Evolutionary conservation across 345 rosid species (phyloP).

Genomic region (Citrus mangshanensis): DNA sequence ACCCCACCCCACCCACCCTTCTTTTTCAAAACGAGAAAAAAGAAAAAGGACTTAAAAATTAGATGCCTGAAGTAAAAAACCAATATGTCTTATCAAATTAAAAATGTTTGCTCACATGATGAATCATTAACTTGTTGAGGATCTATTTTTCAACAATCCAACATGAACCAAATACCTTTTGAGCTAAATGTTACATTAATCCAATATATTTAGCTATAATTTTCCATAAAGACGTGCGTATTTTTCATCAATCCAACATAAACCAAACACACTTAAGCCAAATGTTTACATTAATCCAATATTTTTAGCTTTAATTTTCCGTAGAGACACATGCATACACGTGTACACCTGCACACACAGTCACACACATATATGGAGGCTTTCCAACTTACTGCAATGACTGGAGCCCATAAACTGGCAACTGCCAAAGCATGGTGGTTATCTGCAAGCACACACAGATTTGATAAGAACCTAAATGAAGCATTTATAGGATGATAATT

Average conservation of each 20-base stretch:
- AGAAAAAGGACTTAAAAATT: not conserved
- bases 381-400: conserved; percentile 72
- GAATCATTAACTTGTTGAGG: not conserved
- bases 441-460: conserved; percentile 58
- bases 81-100: not conserved
- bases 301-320: not conserved
- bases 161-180: not conserved
- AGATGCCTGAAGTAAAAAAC: not conserved
- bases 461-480: not conserved
- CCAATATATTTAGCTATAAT: not conserved
- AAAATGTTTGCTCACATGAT: not conserved
- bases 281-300: not conserved
- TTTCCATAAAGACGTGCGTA: not conserved
- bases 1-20: not conserved
- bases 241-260: conserved; percentile 1
- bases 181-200: not conserved
- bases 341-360: not conserved
- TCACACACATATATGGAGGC: not conserved
- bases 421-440: conserved; percentile 87
- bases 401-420: conserved; percentile 91
- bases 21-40: not conserved
- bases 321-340: not conserved
- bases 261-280: not conserved
- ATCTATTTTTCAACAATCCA: not conserved
- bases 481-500: not conserved